Evolutionary conservation across 352 stramenopile species (phyloP).

Genomic region (Phytophthora crassamura): DNA sequence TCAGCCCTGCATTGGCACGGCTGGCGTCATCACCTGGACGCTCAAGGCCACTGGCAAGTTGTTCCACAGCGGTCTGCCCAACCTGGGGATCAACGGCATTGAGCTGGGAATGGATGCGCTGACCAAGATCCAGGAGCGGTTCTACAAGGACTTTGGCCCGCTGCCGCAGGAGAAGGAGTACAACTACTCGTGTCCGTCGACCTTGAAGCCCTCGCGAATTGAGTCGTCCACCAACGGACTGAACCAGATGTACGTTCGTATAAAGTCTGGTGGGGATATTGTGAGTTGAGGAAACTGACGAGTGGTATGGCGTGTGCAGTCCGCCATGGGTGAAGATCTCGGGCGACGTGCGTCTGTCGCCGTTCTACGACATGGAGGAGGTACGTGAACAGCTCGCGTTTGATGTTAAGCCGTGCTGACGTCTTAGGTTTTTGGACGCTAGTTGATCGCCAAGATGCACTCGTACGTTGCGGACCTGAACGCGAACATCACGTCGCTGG

Average conservation of each 20-base stretch:
- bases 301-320: slow-evolving; percentile 39
- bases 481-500: slow-evolving; percentile 73
- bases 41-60: slow-evolving; percentile 91
- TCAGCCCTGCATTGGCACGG: slow-evolving; percentile 92
- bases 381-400: slow-evolving; percentile 40
- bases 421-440: slow-evolving; percentile 9
- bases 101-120: slow-evolving; percentile 89
- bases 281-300: neutral
- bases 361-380: slow-evolving; percentile 91
- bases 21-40: slow-evolving; percentile 86
- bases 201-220: slow-evolving; percentile 82
- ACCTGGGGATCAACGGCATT: slow-evolving; percentile 89
- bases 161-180: slow-evolving; percentile 83
- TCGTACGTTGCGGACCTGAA: slow-evolving; percentile 90
- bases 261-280: neutral
- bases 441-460: slow-evolving; percentile 64
- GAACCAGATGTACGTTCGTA: slow-evolving; percentile 70
- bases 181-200: slow-evolving; percentile 88
- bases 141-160: slow-evolving; percentile 90
- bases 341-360: slow-evolving; percentile 91
- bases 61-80: slow-evolving; percentile 90
- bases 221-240: slow-evolving; percentile 71
- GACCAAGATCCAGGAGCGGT: slow-evolving; percentile 84
- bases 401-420: slow-evolving; percentile 9
- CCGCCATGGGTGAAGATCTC: slow-evolving; percentile 90